Evolutionary conservation across 768 basidiomycete species (phyloP).

Genomic region (Termitomyces sp.): DNA sequence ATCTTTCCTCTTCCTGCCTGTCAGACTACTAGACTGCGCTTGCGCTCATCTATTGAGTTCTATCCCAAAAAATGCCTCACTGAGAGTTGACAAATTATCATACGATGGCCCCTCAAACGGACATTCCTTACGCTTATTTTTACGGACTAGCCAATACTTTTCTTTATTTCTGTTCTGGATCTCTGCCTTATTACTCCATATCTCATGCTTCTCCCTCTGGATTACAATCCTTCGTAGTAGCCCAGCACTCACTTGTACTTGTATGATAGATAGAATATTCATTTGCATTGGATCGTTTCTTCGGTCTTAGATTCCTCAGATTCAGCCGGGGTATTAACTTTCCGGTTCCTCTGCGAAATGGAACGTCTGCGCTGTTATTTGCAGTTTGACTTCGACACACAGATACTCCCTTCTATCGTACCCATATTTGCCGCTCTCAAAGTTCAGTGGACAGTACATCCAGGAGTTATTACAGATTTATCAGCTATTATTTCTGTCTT

Average conservation of each 20-base stretch:
- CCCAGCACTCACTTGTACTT: conserved; percentile 2
- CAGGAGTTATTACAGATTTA: background rate
- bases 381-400: too few species aligned
- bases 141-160: conserved; percentile 1
- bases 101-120: background rate
- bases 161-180: conserved; percentile 6
- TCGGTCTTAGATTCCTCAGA: background rate
- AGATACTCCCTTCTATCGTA: too few species aligned
- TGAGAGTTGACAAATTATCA: background rate
- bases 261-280: conserved; percentile 1
- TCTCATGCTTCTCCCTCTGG: background rate
- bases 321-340: background rate
- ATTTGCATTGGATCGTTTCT: background rate
- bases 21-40: background rate
- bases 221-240: background rate
- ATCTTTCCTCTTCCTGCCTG: background rate
- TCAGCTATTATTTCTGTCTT: background rate
- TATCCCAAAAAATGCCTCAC: conserved; percentile 2
- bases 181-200: background rate
- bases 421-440: background rate
- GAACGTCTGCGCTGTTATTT: too few species aligned
- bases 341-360: background rate
- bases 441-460: too few species aligned
- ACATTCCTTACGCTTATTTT: background rate
- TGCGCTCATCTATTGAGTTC: background rate